Percentiles rank a stretch among this genome's conserved stretches.
phyloP scores from a whole-genome alignment of 1,284 basidiomycete species.

The Trametes polyzona region DNA sequence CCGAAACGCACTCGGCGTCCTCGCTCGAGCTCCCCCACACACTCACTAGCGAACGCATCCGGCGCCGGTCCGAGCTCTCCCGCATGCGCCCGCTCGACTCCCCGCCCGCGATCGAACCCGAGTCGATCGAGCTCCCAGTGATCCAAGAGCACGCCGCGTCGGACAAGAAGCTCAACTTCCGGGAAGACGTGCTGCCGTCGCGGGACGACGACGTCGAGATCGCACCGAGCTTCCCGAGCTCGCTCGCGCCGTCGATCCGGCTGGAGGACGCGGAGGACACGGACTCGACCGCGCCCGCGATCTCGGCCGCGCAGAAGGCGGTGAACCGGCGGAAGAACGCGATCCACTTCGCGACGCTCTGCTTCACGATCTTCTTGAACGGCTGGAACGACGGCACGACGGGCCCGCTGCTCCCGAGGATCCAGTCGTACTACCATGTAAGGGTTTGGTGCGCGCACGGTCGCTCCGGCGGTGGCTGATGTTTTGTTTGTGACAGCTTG shows the following conservation, averaged over 20 bases:
- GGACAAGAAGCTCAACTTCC: constrained; percentile 15
- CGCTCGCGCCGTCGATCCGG: constrained; percentile 26
- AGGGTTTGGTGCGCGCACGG: too few species aligned
- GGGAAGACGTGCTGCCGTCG: constrained; percentile 8
- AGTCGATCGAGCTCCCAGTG: constrained; percentile 27
- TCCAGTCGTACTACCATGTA: constrained; percentile 59
- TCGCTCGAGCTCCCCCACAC: constrained; percentile 22
- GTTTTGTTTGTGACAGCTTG: constrained; percentile 40
- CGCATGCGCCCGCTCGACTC: constrained; percentile 20
- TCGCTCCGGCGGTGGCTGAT: neutral
- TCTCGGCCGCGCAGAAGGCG: constrained; percentile 26
- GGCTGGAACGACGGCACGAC: constrained; percentile 64
- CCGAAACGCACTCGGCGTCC: constrained; percentile 14
- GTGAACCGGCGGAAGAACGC: constrained; percentile 18
- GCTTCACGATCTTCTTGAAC: constrained; percentile 45
- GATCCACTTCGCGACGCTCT: constrained; percentile 40
- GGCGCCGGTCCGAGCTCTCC: constrained; percentile 30
- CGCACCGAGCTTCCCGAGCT: constrained; percentile 26
- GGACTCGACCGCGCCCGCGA: constrained; percentile 23
- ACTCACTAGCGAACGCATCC: constrained; percentile 27
- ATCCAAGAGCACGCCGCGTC: constrained; percentile 11
- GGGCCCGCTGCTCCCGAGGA: constrained; percentile 58
- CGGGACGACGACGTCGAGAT: constrained; percentile 26
- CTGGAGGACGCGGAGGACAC: constrained; percentile 24
- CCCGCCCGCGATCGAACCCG: constrained; percentile 18